These are phyloP conservation scores for Trichoderma harzianum DNA, from an alignment of 2,329 filamentous ascomycete species.

Conservation along the genomic window DNA sequence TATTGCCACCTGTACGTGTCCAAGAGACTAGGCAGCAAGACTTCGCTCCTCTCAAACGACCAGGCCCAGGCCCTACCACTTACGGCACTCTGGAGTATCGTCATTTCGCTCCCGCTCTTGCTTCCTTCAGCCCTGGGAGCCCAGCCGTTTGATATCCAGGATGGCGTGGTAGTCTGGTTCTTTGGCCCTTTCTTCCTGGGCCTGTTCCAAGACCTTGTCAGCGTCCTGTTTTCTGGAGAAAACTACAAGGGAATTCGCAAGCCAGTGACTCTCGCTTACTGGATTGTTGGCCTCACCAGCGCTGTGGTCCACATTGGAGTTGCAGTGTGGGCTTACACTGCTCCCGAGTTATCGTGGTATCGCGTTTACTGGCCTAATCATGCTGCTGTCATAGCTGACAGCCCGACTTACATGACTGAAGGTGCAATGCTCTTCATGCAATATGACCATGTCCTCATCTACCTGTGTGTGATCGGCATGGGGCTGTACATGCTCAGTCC, in stretches of 20 bases:
- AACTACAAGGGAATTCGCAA: neutral
- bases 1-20: neutral
- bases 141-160: neutral
- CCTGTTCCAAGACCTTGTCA: neutral
- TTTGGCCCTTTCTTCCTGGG: neutral
- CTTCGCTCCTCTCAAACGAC: neutral
- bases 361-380: neutral
- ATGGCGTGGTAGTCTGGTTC: neutral
- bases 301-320: neutral
- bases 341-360: neutral
- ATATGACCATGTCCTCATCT: conserved; percentile 5
- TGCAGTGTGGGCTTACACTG: neutral
- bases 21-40: neutral
- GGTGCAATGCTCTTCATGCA: neutral
- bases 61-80: neutral
- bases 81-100: neutral
- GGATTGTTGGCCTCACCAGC: conserved; percentile 3
- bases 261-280: neutral
- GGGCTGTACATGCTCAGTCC: neutral
- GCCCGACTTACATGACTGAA: neutral
- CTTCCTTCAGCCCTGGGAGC: neutral
- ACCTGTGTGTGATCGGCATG: neutral
- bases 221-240: neutral
- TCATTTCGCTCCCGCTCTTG: neutral
- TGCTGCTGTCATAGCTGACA: neutral